phyloP scores from a whole-genome alignment of 768 basidiomycete species.

The Mrakia gelida region DNA sequence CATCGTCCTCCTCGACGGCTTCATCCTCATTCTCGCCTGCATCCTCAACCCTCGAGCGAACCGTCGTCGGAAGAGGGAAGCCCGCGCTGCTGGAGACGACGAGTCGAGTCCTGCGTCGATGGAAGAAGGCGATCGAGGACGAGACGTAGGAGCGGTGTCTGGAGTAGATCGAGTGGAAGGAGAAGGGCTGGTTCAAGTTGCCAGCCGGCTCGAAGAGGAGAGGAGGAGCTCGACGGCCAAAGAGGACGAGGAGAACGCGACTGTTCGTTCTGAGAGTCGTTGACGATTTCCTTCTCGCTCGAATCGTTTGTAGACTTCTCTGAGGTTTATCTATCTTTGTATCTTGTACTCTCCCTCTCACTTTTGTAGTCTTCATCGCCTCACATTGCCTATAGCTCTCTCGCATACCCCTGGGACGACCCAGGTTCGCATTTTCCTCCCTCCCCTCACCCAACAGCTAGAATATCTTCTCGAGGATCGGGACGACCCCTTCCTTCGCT shows the following conservation, averaged over 20 bases:
- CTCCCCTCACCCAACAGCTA: too few relatives aligned
- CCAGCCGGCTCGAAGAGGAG: background rate
- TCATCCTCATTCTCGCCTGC: slow-evolving; percentile 58
- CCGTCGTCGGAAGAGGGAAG: slow-evolving; percentile 41
- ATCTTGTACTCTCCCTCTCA: too few relatives aligned
- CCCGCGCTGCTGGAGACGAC: background rate
- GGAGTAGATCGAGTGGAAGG: background rate
- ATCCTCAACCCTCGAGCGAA: slow-evolving; percentile 62
- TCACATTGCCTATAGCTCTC: too few relatives aligned
- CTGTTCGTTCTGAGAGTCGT: too few relatives aligned
- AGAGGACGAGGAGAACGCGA: background rate
- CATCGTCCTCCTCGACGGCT: slow-evolving; percentile 53
- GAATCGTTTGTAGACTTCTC: too few relatives aligned
- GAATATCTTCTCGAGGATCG: too few relatives aligned
- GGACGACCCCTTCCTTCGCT: too few relatives aligned
- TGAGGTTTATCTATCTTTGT: too few relatives aligned
- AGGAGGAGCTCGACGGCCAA: background rate
- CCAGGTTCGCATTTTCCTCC: too few relatives aligned
- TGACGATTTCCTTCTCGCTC: too few relatives aligned
- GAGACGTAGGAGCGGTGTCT: background rate
- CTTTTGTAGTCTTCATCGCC: too few relatives aligned
- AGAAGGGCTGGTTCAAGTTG: background rate
- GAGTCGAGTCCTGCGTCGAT: background rate
- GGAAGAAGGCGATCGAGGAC: background rate
- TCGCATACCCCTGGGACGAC: too few relatives aligned